Base-by-base conservation (phyloP, 257 asterid species). In the Leonotis leonurus region DNA sequence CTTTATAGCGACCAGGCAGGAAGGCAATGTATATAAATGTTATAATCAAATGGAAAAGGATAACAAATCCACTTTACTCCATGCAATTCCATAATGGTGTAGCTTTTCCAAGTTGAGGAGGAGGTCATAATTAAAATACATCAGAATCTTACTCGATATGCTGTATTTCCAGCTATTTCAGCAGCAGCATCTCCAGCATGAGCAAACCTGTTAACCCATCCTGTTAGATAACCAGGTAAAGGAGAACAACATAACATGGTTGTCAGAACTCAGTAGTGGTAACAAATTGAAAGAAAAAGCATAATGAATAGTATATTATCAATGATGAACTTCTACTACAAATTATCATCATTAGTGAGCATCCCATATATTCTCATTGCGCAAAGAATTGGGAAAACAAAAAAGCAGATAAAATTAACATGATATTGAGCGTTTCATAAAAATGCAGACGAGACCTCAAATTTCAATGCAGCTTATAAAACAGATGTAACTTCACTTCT, bases 141-240 rank as follows among this genome's bases (percentile, higher is more conserved):
- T 62, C 5, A 21, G 32, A 62, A 62, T 66, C 86, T 73, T 79
- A 91, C 96, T 78, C 89, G 85, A 60, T 74, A 69, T 60, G 98
- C 96, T 26, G 98, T 88, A 79, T 69, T 91, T 79, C 82, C 98
- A 68, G 96, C 98, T 72, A 91, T 84, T 75, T 91, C 98, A 5
- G 69, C 94, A 36, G 98, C 96, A 35, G 98, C 78, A 56, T 91
- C 98, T 59, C 98, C 98, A 51, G 95, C 96, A 63, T 91, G 70
- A 13, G 98, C 98, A 76, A 91, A 84, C 73, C 98, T 84, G 81
- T 91, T 91, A 56, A 91, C 94, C 98, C 98, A 91, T 62, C 98
- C 98, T 91, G 90, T 70, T 35, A 51, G 56, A 58, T 53, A 68
- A 37, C 27, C 54, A 46, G 5, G 29, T 32, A 21, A 50, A 4